phyloP scores from a whole-genome alignment of 2,329 filamentous ascomycete genomes.

The Ophiostoma tasmaniense region DNA sequence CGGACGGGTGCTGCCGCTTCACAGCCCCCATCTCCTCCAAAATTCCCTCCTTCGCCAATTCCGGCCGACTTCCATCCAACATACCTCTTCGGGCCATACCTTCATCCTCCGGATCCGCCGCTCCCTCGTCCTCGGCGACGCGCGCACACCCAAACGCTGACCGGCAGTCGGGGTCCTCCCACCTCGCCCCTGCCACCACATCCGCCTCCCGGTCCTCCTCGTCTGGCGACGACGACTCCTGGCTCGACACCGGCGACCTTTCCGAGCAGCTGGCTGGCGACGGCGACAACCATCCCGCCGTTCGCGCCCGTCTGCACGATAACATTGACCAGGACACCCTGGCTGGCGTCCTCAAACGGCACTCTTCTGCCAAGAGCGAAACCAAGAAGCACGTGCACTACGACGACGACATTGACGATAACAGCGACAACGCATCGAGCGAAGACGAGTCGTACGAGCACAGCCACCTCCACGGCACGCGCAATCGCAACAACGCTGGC shows the following conservation, averaged over 20 bases:
- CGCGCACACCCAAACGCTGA: slow-evolving; percentile 14
- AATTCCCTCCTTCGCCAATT: slow-evolving; percentile 65
- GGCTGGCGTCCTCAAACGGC: slow-evolving; percentile 39
- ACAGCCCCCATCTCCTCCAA: slow-evolving; percentile 68
- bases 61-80: slow-evolving; percentile 64
- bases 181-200: slow-evolving; percentile 29
- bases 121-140: slow-evolving; percentile 27
- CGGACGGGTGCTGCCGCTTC: slow-evolving; percentile 62
- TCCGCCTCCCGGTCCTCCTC: slow-evolving; percentile 29
- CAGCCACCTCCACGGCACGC: slow-evolving; percentile 16
- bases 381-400: slow-evolving; percentile 62
- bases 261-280: slow-evolving; percentile 78
- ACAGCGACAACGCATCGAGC: slow-evolving; percentile 34
- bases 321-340: slow-evolving; percentile 57
- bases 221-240: slow-evolving; percentile 48
- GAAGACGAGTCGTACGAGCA: slow-evolving; percentile 7
- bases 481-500: slow-evolving; percentile 31
- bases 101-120: slow-evolving; percentile 11
- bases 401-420: slow-evolving; percentile 32
- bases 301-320: slow-evolving; percentile 60
- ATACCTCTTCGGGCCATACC: slow-evolving; percentile 75
- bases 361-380: not conserved
- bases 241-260: slow-evolving; percentile 92
- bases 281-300: slow-evolving; percentile 56
- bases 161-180: slow-evolving; percentile 36